Evolutionary conservation across 2,329 filamentous ascomycete genomes (phyloP).

Genomic region (Venturia pyrina): DNA sequence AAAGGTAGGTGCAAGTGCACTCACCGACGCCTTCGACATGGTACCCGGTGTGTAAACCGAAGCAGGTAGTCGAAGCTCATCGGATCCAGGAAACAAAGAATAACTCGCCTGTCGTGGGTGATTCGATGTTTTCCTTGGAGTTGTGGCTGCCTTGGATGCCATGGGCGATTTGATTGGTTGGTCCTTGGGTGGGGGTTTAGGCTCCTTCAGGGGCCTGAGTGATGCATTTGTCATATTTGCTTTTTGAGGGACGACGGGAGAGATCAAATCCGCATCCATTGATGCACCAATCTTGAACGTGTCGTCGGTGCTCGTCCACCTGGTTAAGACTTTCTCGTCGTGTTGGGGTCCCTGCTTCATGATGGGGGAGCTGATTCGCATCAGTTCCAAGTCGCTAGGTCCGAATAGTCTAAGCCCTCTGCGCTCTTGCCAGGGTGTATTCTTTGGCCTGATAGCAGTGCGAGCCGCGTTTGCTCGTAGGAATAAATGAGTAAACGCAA

Average conservation of each 20-base stretch:
- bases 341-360: slow-evolving; percentile 14
- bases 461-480: slow-evolving; percentile 52
- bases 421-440: slow-evolving; percentile 28
- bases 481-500: slow-evolving; percentile 56
- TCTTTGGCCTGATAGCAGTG: slow-evolving; percentile 42
- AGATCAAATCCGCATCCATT: background rate
- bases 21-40: background rate
- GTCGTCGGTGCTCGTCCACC: background rate
- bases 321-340: background rate
- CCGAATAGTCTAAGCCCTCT: slow-evolving; percentile 34
- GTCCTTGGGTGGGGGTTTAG: slow-evolving; percentile 18
- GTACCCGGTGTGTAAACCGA: slow-evolving; percentile 23
- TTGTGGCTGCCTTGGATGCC: background rate
- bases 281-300: background rate
- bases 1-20: background rate
- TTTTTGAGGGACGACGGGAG: background rate
- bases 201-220: slow-evolving; percentile 15
- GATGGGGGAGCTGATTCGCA: slow-evolving; percentile 30
- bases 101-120: slow-evolving; percentile 18
- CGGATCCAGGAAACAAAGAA: slow-evolving; percentile 29
- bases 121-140: background rate
- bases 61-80: slow-evolving; percentile 28
- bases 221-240: background rate
- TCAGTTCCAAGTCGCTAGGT: slow-evolving; percentile 29
- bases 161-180: background rate